These are phyloP conservation scores for Penicillium sp. DNA, from an alignment of 2,329 filamentous ascomycete species.

Conservation along the genomic window DNA sequence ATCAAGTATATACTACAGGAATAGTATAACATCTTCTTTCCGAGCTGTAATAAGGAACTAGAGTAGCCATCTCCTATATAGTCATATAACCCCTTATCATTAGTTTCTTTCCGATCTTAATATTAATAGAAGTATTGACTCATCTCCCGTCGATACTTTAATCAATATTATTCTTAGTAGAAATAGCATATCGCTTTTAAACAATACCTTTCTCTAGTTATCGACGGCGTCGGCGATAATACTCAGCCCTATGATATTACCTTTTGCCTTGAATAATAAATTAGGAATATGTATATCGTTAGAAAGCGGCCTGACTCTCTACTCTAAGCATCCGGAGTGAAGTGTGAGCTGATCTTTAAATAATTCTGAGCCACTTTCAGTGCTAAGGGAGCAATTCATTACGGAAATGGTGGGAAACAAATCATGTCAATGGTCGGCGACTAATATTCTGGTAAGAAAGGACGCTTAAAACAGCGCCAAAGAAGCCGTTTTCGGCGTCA, in stretches of 20 bases:
- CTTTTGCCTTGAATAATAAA: neutral
- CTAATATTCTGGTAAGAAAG: constrained; percentile 12
- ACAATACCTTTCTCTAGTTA: constrained; percentile 15
- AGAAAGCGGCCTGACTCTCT: neutral
- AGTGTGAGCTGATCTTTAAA: constrained; percentile 12
- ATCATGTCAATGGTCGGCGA: neutral
- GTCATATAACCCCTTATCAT: constrained; percentile 3
- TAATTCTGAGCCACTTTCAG: constrained; percentile 2
- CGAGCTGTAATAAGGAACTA: neutral
- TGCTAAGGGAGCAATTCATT: constrained; percentile 2
- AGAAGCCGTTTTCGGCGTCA: constrained; percentile 6
- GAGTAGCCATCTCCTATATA: constrained; percentile 12
- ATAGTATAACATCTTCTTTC: neutral
- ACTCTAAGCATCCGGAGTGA: constrained; percentile 6
- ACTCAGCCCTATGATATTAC: constrained; percentile 1
- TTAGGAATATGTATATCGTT: constrained; percentile 5
- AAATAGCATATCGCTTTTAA: constrained; percentile 11
- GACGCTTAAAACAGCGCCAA: constrained; percentile 10
- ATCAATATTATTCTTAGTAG: constrained; percentile 15
- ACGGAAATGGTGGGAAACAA: neutral
- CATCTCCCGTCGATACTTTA: constrained; percentile 3
- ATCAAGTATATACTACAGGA: neutral
- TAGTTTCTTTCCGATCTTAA: neutral
- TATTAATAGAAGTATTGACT: constrained; percentile 1
- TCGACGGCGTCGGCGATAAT: constrained; percentile 11